A percentile compares a stretch with the other conserved stretches of the same genome.
Conservation (phyloP, 768 basidiomycete species). For the Russula virescens region DNA sequence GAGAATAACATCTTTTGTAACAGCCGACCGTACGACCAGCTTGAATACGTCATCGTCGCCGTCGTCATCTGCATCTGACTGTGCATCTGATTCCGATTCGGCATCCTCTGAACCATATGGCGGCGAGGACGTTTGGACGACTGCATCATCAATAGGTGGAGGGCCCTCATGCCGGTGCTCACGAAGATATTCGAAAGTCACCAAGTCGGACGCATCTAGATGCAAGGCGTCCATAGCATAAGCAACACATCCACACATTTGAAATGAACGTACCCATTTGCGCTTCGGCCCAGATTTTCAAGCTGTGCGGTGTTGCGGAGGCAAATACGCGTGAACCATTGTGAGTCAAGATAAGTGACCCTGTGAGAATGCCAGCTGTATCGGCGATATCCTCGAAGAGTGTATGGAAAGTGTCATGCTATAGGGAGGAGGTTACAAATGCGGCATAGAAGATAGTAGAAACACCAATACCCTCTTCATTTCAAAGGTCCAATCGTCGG, state of each 20-base stretch:
- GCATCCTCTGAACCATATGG: constrained; percentile 24
- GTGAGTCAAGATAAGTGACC: constrained; percentile 55
- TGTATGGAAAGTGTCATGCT: constrained; percentile 62
- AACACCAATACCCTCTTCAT: constrained; percentile 49
- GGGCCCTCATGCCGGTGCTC: constrained; percentile 30
- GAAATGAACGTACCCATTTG: constrained; percentile 48
- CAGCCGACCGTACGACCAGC: constrained; percentile 57
- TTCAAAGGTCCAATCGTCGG: constrained; percentile 45
- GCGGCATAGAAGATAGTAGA: neutral
- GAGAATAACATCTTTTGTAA: constrained; percentile 50
- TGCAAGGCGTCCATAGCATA: constrained; percentile 7
- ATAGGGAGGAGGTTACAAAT: neutral
- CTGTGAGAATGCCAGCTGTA: constrained; percentile 43
- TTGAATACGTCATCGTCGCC: constrained; percentile 47
- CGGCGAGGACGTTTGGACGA: constrained; percentile 19
- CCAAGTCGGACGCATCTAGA: constrained; percentile 60
- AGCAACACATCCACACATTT: neutral
- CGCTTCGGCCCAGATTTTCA: constrained; percentile 63
- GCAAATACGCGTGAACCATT: constrained; percentile 60
- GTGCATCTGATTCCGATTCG: constrained; percentile 27
- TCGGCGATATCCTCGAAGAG: constrained; percentile 66
- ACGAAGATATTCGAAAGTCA: constrained; percentile 59
- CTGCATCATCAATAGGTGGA: constrained; percentile 17
- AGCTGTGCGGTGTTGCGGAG: constrained; percentile 58
- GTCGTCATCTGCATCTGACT: constrained; percentile 31